phyloP scores from a whole-genome alignment of 305 asterid species.

The Ilex paraguariensis region DNA sequence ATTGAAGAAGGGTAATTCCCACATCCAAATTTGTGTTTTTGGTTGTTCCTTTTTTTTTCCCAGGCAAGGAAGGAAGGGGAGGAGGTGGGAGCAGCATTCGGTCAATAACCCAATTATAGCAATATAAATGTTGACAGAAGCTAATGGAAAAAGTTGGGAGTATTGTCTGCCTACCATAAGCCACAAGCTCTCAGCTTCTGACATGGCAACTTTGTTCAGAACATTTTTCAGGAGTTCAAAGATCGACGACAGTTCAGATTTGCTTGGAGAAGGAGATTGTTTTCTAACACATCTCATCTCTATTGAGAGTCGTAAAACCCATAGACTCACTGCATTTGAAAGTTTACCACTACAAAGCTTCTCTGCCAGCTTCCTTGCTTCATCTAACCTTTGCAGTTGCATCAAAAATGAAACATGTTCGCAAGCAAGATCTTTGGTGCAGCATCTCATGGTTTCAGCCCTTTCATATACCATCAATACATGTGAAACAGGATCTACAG shows the following conservation, averaged over 20 bases:
- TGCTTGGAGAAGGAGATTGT: constrained; percentile 30
- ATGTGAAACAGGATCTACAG: constrained; percentile 47
- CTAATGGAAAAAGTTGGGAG: constrained; percentile 7
- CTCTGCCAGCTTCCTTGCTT: constrained; percentile 52
- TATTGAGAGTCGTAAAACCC: constrained; percentile 64
- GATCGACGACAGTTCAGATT: constrained; percentile 36
- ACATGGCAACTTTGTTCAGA: constrained; percentile 42
- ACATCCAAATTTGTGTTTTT: too few species aligned
- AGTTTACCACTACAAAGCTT: constrained; percentile 58
- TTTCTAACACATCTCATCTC: constrained; percentile 41
- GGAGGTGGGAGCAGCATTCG: too few species aligned
- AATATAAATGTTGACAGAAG: neutral
- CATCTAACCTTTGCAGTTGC: constrained; percentile 50
- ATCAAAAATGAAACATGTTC: constrained; percentile 61
- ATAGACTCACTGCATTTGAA: constrained; percentile 47
- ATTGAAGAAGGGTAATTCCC: too few species aligned
- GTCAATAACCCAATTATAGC: too few species aligned
- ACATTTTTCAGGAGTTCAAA: constrained; percentile 49
- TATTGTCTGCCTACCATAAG: constrained; percentile 55
- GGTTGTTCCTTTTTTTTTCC: too few species aligned
- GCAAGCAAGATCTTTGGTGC: constrained; percentile 71
- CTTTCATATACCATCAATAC: constrained; percentile 56
- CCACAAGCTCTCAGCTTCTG: constrained; percentile 79
- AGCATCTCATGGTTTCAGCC: constrained; percentile 56
- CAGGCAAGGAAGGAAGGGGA: too few species aligned